A percentile compares a stretch with the other conserved stretches of the same genome.
Conservation (phyloP, 192 early-diverging fungal species). For the Endogone sp. region DNA sequence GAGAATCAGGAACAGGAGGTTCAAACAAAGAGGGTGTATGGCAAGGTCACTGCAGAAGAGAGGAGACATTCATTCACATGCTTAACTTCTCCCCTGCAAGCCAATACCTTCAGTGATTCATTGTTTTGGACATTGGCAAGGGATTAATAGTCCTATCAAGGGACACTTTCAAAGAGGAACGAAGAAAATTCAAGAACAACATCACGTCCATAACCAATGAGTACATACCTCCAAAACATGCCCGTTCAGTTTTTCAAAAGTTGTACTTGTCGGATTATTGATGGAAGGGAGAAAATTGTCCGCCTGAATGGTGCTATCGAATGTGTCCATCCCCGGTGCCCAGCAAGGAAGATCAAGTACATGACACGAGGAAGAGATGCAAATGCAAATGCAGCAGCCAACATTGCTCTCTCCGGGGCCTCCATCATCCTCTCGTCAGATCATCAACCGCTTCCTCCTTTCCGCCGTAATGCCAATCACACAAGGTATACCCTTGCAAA, state of each 20-base stretch:
- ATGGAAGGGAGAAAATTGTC: no score
- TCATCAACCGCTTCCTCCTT: not conserved
- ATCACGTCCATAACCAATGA: not conserved
- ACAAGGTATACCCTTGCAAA: no score
- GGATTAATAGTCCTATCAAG: not conserved
- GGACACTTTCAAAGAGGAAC: not conserved
- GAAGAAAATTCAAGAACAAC: not conserved
- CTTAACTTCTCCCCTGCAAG: not conserved
- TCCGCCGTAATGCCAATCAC: no score
- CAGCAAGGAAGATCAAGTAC: constrained; percentile 1
- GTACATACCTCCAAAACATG: constrained; percentile 1
- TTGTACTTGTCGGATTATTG: not conserved
- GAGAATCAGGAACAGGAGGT: not conserved
- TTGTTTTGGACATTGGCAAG: not conserved
- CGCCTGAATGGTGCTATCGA: not conserved
- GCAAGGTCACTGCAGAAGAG: not conserved
- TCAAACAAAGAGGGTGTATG: not conserved
- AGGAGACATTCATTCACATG: not conserved
- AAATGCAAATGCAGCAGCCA: constrained; percentile 3
- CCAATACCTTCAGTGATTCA: not conserved
- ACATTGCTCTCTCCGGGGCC: not conserved
- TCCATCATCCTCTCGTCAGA: constrained; percentile 2
- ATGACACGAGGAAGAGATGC: not conserved
- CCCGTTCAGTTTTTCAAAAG: not conserved
- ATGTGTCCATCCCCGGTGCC: not conserved